Base-by-base conservation (phyloP, 2,329 filamentous ascomycete species). In the Plectosphaerella cucumerina region DNA sequence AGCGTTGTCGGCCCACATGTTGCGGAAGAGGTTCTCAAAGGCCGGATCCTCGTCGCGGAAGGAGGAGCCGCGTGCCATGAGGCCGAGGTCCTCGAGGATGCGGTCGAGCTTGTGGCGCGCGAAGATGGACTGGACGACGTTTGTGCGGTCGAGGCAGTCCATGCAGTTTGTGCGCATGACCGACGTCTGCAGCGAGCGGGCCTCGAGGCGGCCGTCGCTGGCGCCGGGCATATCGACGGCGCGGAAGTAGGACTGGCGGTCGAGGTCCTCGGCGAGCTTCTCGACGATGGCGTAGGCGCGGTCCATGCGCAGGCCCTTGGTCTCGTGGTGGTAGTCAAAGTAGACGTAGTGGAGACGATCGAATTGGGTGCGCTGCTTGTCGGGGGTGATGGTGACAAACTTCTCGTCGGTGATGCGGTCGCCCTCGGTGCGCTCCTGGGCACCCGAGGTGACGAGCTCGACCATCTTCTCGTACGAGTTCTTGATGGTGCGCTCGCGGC, bases 161-260 rank as follows among this genome's bases (percentile, higher is more conserved):
- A 99, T 99, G 73, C 94, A 99, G 69, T 99, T 99, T 37, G 94
- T 97, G 49, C 94, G 86, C 57, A 99, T 92, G 15, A 97, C 92
- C 54, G 89, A 91, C 1, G 85, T 90, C 75, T 99, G 94, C 57
- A 83, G 79, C 55, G 82, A 86, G 56, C 91, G 85, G 33, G 90
- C 82, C 60, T 97, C 93, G 12, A 97, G 78, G 17, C 82, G 83
- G 26, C 87, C 88, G 52, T 85, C 78, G 47, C 76, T 67, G 59
- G 83, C 81, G 42, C 84, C 88, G 2, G 91, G 89, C 74, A 87
- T 88, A 66, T 97, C 90, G 23, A 93, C 84, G 35, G 90, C 93
- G 55, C 91, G 87, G 79, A 97, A 99, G 72, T 99, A 99, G 58
- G 88, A 85, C 60, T 96, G 91, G 39, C 84, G 81, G 17, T 85